These are phyloP conservation scores for Mortierella sp. DNA, from an alignment of 371 early-diverging fungal species.

Conservation along the genomic window DNA sequence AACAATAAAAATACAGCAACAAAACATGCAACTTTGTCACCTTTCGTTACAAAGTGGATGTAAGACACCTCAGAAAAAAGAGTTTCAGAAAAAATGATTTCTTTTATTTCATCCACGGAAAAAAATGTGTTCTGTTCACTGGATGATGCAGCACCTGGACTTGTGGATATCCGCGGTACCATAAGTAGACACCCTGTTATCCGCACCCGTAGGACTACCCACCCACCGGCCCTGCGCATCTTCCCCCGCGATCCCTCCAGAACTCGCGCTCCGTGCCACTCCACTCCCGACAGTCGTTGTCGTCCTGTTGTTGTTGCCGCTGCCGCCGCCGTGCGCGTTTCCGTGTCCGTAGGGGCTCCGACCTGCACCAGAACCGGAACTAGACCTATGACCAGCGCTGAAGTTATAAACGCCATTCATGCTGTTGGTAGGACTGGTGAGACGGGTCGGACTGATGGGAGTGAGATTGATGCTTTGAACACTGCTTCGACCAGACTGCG, in stretches of 20 bases:
- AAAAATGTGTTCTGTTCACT: background rate
- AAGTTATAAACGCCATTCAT: too few relatives aligned
- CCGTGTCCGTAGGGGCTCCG: too few relatives aligned
- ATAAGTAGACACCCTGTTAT: constrained; percentile 17
- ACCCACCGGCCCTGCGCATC: constrained; percentile 48
- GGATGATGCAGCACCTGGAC: constrained; percentile 39
- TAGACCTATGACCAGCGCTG: too few relatives aligned
- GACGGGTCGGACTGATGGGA: too few relatives aligned
- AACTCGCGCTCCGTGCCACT: background rate
- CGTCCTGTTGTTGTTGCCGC: background rate
- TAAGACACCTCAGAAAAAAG: background rate
- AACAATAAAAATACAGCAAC: background rate
- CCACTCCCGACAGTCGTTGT: background rate
- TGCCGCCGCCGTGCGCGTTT: background rate
- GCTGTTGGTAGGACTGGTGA: too few relatives aligned
- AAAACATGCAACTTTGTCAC: background rate
- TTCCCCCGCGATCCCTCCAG: constrained; percentile 42
- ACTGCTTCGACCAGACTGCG: background rate
- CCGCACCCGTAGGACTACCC: constrained; percentile 3
- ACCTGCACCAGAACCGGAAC: too few relatives aligned
- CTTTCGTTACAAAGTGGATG: background rate
- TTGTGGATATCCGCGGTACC: constrained; percentile 26
- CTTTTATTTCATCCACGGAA: too few relatives aligned
- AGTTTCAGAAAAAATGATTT: background rate
- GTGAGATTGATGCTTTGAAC: too few relatives aligned